phyloP scores from a whole-genome alignment of 306 rosid species.

The Gleditsia sinensis region DNA sequence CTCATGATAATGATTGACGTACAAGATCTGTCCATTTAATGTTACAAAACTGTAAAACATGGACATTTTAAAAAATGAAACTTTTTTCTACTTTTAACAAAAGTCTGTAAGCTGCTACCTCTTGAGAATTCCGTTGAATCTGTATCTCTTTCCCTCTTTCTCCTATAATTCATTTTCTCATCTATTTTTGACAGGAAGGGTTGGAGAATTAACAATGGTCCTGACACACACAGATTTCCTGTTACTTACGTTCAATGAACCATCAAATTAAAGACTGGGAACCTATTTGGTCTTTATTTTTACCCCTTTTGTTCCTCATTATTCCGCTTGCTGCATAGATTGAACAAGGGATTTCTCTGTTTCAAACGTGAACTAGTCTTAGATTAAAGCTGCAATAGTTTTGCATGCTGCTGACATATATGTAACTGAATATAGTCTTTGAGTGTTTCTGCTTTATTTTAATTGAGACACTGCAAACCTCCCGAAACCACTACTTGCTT shows the following conservation, averaged over 20 bases:
- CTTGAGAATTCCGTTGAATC: too few species aligned
- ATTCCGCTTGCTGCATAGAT: constrained; percentile 28
- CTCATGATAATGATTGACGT: background rate
- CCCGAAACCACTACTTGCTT: background rate
- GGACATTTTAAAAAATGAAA: too few species aligned
- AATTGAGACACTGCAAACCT: constrained; percentile 20
- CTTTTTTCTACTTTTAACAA: too few species aligned
- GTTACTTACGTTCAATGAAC: constrained; percentile 50
- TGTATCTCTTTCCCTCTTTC: background rate
- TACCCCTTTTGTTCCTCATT: constrained; percentile 14
- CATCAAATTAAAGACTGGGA: constrained; percentile 29
- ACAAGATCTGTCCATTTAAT: background rate
- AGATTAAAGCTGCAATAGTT: constrained; percentile 29
- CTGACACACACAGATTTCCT: constrained; percentile 57
- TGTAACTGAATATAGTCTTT: constrained; percentile 12
- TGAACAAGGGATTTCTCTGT: constrained; percentile 8
- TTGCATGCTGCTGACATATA: constrained; percentile 17
- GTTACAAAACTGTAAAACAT: too few species aligned
- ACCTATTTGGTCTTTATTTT: constrained; percentile 20
- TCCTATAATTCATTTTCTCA: background rate
- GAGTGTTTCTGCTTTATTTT: constrained; percentile 21
- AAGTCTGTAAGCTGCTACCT: too few species aligned
- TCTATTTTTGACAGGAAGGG: constrained; percentile 54
- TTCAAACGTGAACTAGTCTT: constrained; percentile 25
- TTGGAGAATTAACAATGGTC: constrained; percentile 87